A percentile compares a stretch with the other conserved stretches of the same genome.
These are phyloP conservation scores for Grosmannia huntii DNA, from an alignment of 2,329 filamentous ascomycete genomes.

Conservation along the genomic window DNA sequence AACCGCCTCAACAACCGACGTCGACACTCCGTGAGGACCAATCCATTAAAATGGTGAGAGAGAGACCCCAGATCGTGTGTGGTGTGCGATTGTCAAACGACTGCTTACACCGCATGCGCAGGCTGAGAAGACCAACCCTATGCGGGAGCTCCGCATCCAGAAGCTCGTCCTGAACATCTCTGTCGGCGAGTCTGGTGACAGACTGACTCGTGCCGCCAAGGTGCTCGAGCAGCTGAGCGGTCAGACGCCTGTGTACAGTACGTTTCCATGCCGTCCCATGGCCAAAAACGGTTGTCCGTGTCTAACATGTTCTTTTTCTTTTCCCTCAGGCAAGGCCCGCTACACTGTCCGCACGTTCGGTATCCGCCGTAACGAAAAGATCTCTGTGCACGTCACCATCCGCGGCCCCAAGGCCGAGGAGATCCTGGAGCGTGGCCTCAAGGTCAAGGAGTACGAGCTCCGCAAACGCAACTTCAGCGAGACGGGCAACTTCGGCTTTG, in stretches of 20 bases:
- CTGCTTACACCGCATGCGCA: slow-evolving; percentile 23
- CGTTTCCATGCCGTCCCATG: not conserved
- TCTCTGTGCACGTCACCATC: slow-evolving; percentile 97
- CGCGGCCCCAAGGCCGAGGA: slow-evolving; percentile 95
- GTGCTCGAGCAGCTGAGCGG: slow-evolving; percentile 98
- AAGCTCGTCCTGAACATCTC: slow-evolving; percentile 99
- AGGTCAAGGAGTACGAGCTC: slow-evolving; percentile 99
- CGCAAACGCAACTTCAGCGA: slow-evolving; percentile 99
- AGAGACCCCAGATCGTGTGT: not conserved
- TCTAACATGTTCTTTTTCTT: not conserved
- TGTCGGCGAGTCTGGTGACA: slow-evolving; percentile 99
- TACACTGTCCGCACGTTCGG: slow-evolving; percentile 99
- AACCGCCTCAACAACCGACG: slow-evolving; percentile 7
- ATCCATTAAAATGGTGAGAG: slow-evolving; percentile 25
- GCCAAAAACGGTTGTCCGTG: too few relatives aligned
- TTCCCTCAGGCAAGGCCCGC: slow-evolving; percentile 79
- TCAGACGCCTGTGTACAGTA: slow-evolving; percentile 99
- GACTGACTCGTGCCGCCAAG: slow-evolving; percentile 98
- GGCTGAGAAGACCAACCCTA: slow-evolving; percentile 93
- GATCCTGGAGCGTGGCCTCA: slow-evolving; percentile 99
- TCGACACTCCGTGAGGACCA: slow-evolving; percentile 3
- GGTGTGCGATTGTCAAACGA: not conserved
- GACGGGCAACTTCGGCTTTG: slow-evolving; percentile 99
- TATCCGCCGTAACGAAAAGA: slow-evolving; percentile 99
- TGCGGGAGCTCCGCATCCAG: slow-evolving; percentile 99